Conservation (phyloP, 148 eudicot genomes). For the Mesembryanthemum crystallinum region DNA sequence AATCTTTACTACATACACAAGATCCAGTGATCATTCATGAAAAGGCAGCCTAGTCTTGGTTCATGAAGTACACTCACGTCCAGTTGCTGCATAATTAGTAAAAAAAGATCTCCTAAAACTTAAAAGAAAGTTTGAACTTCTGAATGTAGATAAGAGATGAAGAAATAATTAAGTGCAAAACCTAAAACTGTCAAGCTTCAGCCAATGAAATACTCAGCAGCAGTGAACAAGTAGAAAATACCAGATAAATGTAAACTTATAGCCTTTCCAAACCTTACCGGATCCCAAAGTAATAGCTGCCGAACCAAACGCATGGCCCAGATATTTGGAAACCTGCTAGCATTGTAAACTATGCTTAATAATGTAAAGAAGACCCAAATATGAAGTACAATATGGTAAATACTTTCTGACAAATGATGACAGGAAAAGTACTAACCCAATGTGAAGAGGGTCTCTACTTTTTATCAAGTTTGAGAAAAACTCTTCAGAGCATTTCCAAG, state of each 20-base stretch:
- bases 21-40: background rate
- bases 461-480: slow-evolving; percentile 77
- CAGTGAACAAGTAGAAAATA: background rate
- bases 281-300: slow-evolving; percentile 83
- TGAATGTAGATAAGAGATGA: background rate
- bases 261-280: slow-evolving; percentile 48
- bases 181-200: background rate
- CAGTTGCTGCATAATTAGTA: background rate
- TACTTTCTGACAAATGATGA: slow-evolving; percentile 8
- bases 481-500: slow-evolving; percentile 99
- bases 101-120: background rate
- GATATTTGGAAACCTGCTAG: slow-evolving; percentile 78
- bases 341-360: slow-evolving; percentile 8
- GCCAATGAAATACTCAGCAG: background rate
- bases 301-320: slow-evolving; percentile 94
- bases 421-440: slow-evolving; percentile 57
- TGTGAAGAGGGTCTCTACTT: slow-evolving; percentile 82
- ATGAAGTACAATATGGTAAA: background rate
- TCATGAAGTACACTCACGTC: background rate
- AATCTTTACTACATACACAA: background rate
- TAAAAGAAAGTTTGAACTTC: background rate
- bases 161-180: background rate
- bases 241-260: background rate
- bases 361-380: background rate
- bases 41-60: background rate